These are phyloP conservation scores for Entomortierella chlamydospora DNA, from an alignment of 192 early-diverging fungal species.

Conservation along the genomic window DNA sequence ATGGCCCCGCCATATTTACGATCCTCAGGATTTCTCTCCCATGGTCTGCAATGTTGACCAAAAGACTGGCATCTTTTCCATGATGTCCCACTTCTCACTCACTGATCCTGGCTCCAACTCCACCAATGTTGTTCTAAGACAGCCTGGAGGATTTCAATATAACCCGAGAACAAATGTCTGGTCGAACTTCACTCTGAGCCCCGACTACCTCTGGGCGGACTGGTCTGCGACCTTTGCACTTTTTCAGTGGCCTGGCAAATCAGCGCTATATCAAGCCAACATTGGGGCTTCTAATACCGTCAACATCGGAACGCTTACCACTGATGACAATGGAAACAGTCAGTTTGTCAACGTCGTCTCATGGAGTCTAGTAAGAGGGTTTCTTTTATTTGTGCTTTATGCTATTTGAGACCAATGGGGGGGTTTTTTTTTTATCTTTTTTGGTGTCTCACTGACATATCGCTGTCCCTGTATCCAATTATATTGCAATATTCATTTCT, in stretches of 20 bases:
- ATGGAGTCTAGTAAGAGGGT: conserved; percentile 14
- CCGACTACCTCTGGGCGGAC: conserved; percentile 19
- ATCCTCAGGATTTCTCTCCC: conserved; percentile 19
- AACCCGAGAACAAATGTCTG: conserved; percentile 6
- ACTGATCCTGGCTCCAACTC: neutral
- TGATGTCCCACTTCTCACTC: conserved; percentile 27
- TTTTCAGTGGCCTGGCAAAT: conserved; percentile 15
- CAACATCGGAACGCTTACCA: conserved; percentile 1
- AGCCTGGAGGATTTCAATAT: conserved; percentile 29
- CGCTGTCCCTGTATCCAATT: no score
- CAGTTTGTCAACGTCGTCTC: conserved; percentile 13
- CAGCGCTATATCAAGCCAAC: conserved; percentile 23
- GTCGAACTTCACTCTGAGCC: conserved; percentile 14
- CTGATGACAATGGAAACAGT: neutral
- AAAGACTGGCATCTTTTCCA: conserved; percentile 11
- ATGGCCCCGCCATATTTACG: neutral
- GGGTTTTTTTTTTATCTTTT: conserved; percentile 3
- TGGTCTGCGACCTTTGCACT: conserved; percentile 2
- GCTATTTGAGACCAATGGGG: no score
- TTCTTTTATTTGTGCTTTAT: no score
- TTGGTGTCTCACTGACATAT: neutral
- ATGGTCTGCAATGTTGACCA: conserved; percentile 20
- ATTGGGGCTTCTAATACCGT: conserved; percentile 6
- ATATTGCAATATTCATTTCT: no score
- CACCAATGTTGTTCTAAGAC: neutral